A percentile compares a stretch with the other conserved stretches of the same genome.
Conservation (phyloP, 2,329 filamentous ascomycete genomes). For the Didymella sp. region DNA sequence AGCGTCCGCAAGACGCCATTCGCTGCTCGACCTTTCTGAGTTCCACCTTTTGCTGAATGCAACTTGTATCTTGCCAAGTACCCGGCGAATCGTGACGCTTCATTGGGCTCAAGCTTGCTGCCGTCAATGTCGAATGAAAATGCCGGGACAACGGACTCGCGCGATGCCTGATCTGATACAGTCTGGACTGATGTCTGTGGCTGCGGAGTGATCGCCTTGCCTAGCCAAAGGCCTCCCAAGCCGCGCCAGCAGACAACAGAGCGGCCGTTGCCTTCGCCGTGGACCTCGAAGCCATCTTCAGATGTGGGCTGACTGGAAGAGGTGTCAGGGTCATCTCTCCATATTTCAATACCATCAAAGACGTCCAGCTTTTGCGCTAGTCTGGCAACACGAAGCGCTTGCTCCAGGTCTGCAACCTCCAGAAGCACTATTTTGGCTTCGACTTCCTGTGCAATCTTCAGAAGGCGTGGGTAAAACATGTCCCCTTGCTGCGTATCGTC, state of each 20-base stretch:
- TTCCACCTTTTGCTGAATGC: background rate
- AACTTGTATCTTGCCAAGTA: too few species aligned
- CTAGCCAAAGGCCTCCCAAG: slow-evolving; percentile 39
- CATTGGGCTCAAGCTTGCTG: background rate
- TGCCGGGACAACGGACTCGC: background rate
- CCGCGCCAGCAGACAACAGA: slow-evolving; percentile 54
- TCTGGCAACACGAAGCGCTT: slow-evolving; percentile 69
- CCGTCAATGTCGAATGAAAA: background rate
- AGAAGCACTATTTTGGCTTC: slow-evolving; percentile 66
- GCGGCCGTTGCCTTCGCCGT: slow-evolving; percentile 53
- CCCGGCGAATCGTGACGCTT: background rate
- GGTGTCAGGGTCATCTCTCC: slow-evolving; percentile 66
- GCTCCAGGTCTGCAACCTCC: slow-evolving; percentile 73
- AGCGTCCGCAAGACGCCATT: slow-evolving; percentile 1
- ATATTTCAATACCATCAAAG: slow-evolving; percentile 66
- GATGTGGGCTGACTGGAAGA: background rate
- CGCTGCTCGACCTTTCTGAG: background rate
- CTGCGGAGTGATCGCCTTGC: slow-evolving; percentile 8
- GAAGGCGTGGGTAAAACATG: slow-evolving; percentile 72
- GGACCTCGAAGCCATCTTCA: slow-evolving; percentile 34
- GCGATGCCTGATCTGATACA: background rate
- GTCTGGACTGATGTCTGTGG: background rate
- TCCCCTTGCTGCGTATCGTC: slow-evolving; percentile 49
- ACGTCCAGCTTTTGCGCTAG: slow-evolving; percentile 46
- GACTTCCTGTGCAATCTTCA: slow-evolving; percentile 61